Base-by-base conservation (phyloP, 805 yeast species). In the Wickerhamomyces chambardii region DNA sequence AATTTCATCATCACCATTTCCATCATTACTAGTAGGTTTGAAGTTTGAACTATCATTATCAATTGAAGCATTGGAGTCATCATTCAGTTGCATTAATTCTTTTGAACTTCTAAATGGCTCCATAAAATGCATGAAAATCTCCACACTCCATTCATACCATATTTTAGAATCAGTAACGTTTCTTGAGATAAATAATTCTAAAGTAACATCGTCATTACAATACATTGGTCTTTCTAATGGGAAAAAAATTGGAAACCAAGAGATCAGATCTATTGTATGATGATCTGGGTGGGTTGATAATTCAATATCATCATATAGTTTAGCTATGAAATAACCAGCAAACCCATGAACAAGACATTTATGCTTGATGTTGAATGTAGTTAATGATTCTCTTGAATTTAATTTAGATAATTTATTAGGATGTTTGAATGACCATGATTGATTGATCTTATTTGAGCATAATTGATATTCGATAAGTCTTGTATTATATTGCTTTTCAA, bases 251-350 rank as follows among this genome's bases (percentile, higher is more conserved):
- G 89, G 87, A 36, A 81, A 70, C 89, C 89, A 82, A 0, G 85
- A 77, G 14, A 62, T 56, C 47, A 78, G 46, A 37, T 66, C 66
- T 3, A 61, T 48, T 2, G 81, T 60, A 27, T 58, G 63, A 5
- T 44, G 50, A 15, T 55, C 61, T 2, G 78, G 76, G 24, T 60
- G 55, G 14, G 70, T 78, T 21, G 81, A 70, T 5, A 84, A 59
- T 19, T 36, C 37, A 17, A 78, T 61, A 32, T 75, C 79, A 2
- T 68, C 72, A 51, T 76, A 84, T n/a, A 87, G 63, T 3, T 58
- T 69, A 0, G 92, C 78, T n/a, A 66, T 67, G 48, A 89, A 89
- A 48, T 64, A 78, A 0, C 96, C 96, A 4, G 75, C 61, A 26
- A 87, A 53, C 0, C 90, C 95, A 52, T 85, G 89, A 3, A 84